Percentiles rank a stretch among this genome's conserved stretches.
These are phyloP conservation scores for Datura wrightii DNA, from an alignment of 257 asterid genomes.

Conservation along the genomic window DNA sequence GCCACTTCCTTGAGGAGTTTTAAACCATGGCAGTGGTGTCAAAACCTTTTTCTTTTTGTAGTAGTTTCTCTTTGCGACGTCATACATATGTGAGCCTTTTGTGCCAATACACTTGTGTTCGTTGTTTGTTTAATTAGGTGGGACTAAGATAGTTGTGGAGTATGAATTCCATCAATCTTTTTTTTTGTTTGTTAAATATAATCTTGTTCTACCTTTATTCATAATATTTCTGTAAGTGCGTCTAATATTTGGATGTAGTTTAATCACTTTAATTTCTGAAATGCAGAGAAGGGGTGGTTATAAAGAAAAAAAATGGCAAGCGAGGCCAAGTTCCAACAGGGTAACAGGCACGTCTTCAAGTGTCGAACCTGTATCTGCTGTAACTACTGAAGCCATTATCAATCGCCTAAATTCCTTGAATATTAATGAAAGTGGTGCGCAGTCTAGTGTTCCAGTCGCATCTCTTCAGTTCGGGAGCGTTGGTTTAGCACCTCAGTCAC, in stretches of 20 bases:
- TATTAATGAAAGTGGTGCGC: conserved; percentile 57
- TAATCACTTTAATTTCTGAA: conserved; percentile 33
- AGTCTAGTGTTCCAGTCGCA: conserved; percentile 44
- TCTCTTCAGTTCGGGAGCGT: conserved; percentile 52
- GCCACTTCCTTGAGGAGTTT: background rate
- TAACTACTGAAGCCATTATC: conserved; percentile 50
- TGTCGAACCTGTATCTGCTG: conserved; percentile 45
- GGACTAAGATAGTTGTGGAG: conserved; percentile 24
- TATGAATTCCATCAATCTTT: background rate
- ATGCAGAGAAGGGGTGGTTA: conserved; percentile 59
- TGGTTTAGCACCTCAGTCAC: conserved; percentile 45
- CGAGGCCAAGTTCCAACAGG: conserved; percentile 46
- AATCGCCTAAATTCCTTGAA: conserved; percentile 50
- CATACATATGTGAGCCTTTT: conserved; percentile 10
- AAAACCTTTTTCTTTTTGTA: background rate
- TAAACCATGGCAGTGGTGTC: background rate
- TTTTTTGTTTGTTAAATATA: background rate
- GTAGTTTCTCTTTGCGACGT: conserved; percentile 6
- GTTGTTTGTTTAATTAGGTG: background rate
- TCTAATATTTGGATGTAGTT: conserved; percentile 12
- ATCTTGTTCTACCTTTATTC: background rate
- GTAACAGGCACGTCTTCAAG: conserved; percentile 44
- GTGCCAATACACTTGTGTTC: background rate
- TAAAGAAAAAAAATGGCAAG: conserved; percentile 57
- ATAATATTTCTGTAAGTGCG: background rate